Conservation (phyloP, 2,329 filamentous ascomycete species). For the Cladorrhinum sp. region DNA sequence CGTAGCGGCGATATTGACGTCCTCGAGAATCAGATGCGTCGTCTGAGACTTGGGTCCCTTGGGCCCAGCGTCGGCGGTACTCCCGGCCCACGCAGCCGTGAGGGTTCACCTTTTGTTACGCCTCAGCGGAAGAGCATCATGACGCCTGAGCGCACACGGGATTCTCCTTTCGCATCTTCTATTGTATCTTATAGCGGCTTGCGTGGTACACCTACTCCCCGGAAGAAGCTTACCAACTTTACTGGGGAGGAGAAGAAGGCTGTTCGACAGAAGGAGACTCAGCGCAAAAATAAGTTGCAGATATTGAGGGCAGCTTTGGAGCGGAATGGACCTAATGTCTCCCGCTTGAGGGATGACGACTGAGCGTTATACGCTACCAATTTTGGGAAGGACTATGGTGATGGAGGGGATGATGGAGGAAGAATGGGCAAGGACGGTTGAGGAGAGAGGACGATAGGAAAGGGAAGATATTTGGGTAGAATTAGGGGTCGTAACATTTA, state of each 20-base stretch:
- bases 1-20: constrained; percentile 88
- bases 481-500: not conserved
- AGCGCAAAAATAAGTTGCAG: constrained; percentile 50
- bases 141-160: constrained; percentile 36
- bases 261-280: constrained; percentile 53
- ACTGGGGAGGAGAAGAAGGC: constrained; percentile 56
- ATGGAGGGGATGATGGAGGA: no score
- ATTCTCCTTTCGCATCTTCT: constrained; percentile 41
- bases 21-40: constrained; percentile 81
- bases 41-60: constrained; percentile 27
- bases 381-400: not conserved
- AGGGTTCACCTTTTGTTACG: constrained; percentile 41
- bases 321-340: constrained; percentile 49
- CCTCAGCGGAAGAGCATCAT: constrained; percentile 43
- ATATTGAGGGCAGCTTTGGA: constrained; percentile 50
- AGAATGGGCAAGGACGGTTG: no score
- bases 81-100: constrained; percentile 33
- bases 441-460: no score
- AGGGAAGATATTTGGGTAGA: not conserved
- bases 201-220: constrained; percentile 36
- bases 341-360: constrained; percentile 35
- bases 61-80: constrained; percentile 18
- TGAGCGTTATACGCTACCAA: constrained; percentile 3
- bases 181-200: constrained; percentile 36
- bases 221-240: constrained; percentile 62